Base-by-base conservation (phyloP, 768 basidiomycete species). In the Kwoniella bestiolae region DNA sequence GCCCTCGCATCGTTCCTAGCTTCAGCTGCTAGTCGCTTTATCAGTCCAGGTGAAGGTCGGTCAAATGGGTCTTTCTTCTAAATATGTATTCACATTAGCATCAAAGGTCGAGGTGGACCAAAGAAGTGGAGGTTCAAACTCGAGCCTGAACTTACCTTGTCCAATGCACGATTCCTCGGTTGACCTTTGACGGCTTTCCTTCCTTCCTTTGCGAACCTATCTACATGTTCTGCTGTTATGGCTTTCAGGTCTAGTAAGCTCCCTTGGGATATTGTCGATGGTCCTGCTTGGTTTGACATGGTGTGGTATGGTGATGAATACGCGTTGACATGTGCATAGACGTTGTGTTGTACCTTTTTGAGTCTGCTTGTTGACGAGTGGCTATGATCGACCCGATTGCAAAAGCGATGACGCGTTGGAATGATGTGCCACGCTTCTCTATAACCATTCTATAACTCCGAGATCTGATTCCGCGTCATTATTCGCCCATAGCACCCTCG, bases 161-260 rank as follows among this genome's bases (percentile, higher is more conserved):
- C 56, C 35, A 41, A 38, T 38, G 47, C 26, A 23, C 58, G 50
- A 47, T 58, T 53, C 41, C 60, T 45, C 32, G 52, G 49, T 28
- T 56, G 53, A 8, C 78, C 76, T 44, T 73, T 76, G 32, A 74
- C 68, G 11, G 79, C 66, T 23, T 63, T 56, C 16, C 70, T 46
- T 1, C 80, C 80, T 67, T 81, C 80, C 56, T 75, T 79, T 11
- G 70, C 50, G 56, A 81, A 77, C 28, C 58, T 45, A 61, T 74
- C 72, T 32, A 66, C 71, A 66, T 81, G 78, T 50, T 81, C 78
- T 4, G 78, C 79, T 29, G 77, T 68, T 28, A 81, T 71, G 3
- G 77, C 72, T 64, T 73, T 78, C 41, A 81, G 70, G 6, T 78
- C 78, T 28, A 75, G 70, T 6, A 79, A 31, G 23, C 67, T 74